These are phyloP conservation scores for Annulohypoxylon nitens DNA, from an alignment of 495 filamentous ascomycete species.

Conservation along the genomic window DNA sequence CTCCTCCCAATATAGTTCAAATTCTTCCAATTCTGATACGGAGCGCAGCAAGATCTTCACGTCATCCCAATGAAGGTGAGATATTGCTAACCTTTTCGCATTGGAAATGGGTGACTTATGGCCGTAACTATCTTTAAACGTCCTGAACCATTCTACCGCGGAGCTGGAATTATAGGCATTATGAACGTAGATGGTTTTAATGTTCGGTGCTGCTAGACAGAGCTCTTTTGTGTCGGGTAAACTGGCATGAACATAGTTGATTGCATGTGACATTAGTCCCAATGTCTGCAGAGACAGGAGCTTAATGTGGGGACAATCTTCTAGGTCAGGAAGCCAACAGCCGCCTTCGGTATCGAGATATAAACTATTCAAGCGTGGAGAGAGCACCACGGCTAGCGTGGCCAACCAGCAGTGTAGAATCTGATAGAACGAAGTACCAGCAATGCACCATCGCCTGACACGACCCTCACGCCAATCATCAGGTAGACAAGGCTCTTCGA, in stretches of 20 bases:
- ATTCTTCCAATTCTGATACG: conserved; percentile 5
- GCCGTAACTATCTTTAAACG: too few relatives aligned
- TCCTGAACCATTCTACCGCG: too few relatives aligned
- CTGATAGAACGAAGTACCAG: too few relatives aligned
- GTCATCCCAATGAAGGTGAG: not conserved
- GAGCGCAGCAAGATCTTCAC: not conserved
- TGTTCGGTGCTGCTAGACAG: conserved; percentile 8
- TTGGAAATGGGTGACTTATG: not conserved
- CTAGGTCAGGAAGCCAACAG: conserved; percentile 29
- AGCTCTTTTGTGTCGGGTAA: not conserved
- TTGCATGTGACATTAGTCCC: not conserved
- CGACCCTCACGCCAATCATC: not conserved
- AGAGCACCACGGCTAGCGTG: conserved; percentile 14
- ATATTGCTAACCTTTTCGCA: not conserved
- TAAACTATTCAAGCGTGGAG: not conserved
- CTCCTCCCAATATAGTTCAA: conserved; percentile 18
- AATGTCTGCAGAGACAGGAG: conserved; percentile 5
- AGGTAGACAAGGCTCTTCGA: not conserved
- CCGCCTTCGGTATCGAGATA: not conserved
- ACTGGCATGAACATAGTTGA: not conserved
- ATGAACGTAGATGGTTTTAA: conserved; percentile 14
- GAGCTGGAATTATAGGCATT: not conserved
- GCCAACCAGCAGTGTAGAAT: conserved; percentile 9
- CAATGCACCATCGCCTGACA: not conserved
- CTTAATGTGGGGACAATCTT: conserved; percentile 34